Evolutionary conservation across 1,284 basidiomycete species (phyloP), one percentile per base, ranked within the genome.

Genomic region (Lentinula novae-zelandiae): DNA sequence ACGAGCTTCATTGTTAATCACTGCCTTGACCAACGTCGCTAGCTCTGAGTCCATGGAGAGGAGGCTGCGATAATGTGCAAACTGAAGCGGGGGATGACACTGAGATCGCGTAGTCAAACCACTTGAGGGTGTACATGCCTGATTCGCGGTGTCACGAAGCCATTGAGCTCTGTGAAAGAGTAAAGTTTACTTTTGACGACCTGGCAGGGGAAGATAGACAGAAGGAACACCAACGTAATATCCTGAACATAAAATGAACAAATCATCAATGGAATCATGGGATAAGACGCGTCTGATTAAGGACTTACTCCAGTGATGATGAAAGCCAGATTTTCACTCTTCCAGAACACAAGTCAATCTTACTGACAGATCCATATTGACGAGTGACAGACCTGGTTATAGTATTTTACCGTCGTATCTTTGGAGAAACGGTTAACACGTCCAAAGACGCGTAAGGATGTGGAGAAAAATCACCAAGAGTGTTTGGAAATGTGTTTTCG

Each of bases 331-430:
- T 90, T 89, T 67, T 87, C 78, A 1, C 76, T 77, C 87, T 76
- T 50, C 48, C 36, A 33, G n/a, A 22, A 38, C 15, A 1, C 5
- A 13, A 39, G 22, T 42, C 5, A 33, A 31, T 15, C 10, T 31
- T 5, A 15, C 9, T 13, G 15, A 10, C 9, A 34, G 6, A 5
- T 27, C n/a, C 5, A 31, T 15, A n/a, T 4, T 33, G 22, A 9
- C 42, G n/a, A 33, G 12, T 48, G 10, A 65, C 76, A 46, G 68
- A 83, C 86, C 67, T 78, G 66, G 68, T 78, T 84, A 70, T 85
- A 90, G 67, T 90, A 91, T 70, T 82, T 86, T 55, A 91, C 83
- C 6, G 89, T 90, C 1, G 88, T 90, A 67, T 91, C 89, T 89
- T 60, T 42, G 48, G 22, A 31, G 38, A 54, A 17, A 53, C 27